A percentile compares a stretch with the other conserved stretches of the same genome.
Conservation (phyloP, 345 rosid genomes). For the Lumnitzera racemosa region DNA sequence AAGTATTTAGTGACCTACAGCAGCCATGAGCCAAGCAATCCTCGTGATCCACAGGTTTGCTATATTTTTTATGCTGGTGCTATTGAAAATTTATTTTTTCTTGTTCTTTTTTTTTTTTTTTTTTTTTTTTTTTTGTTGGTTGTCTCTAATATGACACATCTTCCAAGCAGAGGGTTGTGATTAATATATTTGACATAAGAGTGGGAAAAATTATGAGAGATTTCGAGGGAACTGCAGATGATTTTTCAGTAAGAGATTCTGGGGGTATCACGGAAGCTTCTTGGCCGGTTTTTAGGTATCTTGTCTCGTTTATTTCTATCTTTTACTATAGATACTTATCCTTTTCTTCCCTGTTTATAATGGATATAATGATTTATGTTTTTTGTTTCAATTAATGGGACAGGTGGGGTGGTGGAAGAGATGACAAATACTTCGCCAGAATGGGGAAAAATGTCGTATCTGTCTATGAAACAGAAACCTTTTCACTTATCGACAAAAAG, state of each 20-base stretch:
- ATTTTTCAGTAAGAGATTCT: constrained; percentile 82
- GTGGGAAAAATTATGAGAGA: constrained; percentile 90
- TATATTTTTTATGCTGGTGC: background rate
- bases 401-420: constrained; percentile 97
- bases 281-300: constrained; percentile 89
- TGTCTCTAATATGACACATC: constrained; percentile 1
- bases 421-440: constrained; percentile 81
- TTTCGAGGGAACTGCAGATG: constrained; percentile 93
- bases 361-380: background rate
- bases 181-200: constrained; percentile 85
- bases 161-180: constrained; percentile 54
- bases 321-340: background rate
- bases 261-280: constrained; percentile 78
- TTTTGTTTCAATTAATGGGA: background rate
- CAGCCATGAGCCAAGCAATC: constrained; percentile 93
- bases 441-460: constrained; percentile 79
- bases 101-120: background rate
- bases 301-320: background rate
- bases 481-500: constrained; percentile 80
- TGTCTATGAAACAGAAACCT: constrained; percentile 88
- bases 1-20: constrained; percentile 88
- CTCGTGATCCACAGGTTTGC: constrained; percentile 74
- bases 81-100: no score
- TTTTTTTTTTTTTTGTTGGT: background rate
- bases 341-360: background rate